Percentiles rank a stretch among this genome's conserved stretches.
phyloP scores from a whole-genome alignment of 345 rosid genomes.

The Garcia nutans region DNA sequence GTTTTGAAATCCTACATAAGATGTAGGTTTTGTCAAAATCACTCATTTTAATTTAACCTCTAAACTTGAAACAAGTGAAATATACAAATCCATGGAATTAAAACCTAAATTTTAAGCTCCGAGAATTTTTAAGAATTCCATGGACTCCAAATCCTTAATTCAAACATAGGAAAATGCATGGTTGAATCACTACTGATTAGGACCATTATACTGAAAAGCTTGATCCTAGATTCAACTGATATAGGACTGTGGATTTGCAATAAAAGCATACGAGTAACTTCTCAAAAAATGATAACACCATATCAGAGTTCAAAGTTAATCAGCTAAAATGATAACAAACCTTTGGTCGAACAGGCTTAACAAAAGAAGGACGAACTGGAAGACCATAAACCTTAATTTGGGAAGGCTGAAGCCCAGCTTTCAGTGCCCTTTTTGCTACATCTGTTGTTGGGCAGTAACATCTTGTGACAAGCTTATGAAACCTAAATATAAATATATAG shows the following conservation, averaged over 20 bases:
- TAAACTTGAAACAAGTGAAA: too few species aligned
- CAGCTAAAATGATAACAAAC: constrained; percentile 36
- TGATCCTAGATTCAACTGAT: not conserved
- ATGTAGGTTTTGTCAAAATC: too few species aligned
- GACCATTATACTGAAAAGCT: not conserved
- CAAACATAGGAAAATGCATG: not conserved
- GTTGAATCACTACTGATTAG: not conserved
- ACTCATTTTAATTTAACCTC: too few species aligned
- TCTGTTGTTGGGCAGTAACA: constrained; percentile 95
- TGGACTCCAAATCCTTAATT: too few species aligned
- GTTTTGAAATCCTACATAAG: too few species aligned
- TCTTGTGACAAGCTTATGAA: constrained; percentile 99
- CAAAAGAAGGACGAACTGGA: constrained; percentile 96
- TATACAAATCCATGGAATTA: too few species aligned
- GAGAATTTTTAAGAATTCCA: too few species aligned
- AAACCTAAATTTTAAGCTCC: not conserved
- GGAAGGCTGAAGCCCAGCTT: constrained; percentile 79
- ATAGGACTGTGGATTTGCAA: not conserved
- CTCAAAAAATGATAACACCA: not conserved
- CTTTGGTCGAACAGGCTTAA: constrained; percentile 91
- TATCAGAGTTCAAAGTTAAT: not conserved
- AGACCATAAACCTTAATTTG: constrained; percentile 96
- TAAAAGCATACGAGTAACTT: not conserved
- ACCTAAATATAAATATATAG: constrained; percentile 47
- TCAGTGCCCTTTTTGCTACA: constrained; percentile 82